Base-by-base conservation (phyloP, 768 basidiomycete species). In the Boletus subcaerulescens region DNA sequence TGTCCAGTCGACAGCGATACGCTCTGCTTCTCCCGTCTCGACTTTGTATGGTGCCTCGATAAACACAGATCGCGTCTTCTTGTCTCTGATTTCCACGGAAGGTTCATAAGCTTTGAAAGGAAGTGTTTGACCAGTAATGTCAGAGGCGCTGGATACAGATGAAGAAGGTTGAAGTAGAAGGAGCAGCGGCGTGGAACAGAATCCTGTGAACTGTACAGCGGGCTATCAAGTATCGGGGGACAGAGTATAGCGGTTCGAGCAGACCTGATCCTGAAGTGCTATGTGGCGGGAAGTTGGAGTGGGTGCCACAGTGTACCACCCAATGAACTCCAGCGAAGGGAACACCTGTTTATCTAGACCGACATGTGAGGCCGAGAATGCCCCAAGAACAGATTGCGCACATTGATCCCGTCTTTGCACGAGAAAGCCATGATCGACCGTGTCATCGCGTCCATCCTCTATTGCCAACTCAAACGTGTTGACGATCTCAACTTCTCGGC, bases 11-110 rank as follows among this genome's bases (percentile, higher is more conserved):
- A 99, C 97, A 7, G 97, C 97, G 58, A 99, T 98, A 38, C 97
- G 86, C 69, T 99, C 97, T 15, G 97, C 97, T 73, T 99, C 97
- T 33, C 96, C 97, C 0, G 96, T 98, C 72, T 98, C 96, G 17
- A 99, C 88, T 47, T 83, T 87, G 73, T 87, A 98, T 4, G 87
- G 76, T 1, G 87, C 91, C 64, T 93, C 89, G 43, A 96, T 84
- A 63, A 91, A 96, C 12, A 88, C 86, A 1, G 85, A 83, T 50
- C 87, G 84, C 48, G 87, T 84, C 65, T 78, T 85, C 45, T 88
- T 81, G 59, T 91, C 90, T 52, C 84, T 80, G 41, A 95, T 86
- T 68, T 94, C 93, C 40, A 94, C 80, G 2, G 90, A 88, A 1
- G 92, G 89, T 67, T 98, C 95, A 65, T 91, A 99, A n/a, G 95